Conservation (phyloP, 148 eudicot species). For the Amaranthus hypochondriacus region DNA sequence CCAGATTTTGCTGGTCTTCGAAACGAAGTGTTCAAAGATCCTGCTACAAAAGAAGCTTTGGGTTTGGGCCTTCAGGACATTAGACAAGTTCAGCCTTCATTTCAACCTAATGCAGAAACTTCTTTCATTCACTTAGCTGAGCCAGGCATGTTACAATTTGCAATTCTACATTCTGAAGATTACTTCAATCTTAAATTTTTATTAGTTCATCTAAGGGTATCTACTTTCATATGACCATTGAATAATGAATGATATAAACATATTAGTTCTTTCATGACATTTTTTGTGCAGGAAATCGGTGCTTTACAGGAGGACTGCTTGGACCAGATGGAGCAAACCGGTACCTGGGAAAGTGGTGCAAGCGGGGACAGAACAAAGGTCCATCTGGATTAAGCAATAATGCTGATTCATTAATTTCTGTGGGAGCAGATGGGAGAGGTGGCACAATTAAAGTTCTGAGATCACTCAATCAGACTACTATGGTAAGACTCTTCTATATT, state of each 20-base stretch:
- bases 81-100: conserved; percentile 39
- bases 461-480: conserved; percentile 39
- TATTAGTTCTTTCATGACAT: not conserved
- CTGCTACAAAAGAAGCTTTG: conserved; percentile 34
- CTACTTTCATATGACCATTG: too few species aligned
- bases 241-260: not conserved
- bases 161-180: not conserved
- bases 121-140: conserved; percentile 38
- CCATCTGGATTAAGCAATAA: conserved; percentile 20
- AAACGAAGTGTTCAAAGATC: conserved; percentile 12
- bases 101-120: conserved; percentile 33
- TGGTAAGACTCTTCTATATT: conserved; percentile 33
- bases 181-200: not conserved
- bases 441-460: conserved; percentile 76
- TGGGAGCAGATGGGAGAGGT: conserved; percentile 94
- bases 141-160: conserved; percentile 49
- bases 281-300: conserved; percentile 43
- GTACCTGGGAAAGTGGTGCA: conserved; percentile 96
- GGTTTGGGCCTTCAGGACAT: conserved; percentile 40
- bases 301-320: conserved; percentile 80
- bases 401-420: conserved; percentile 53
- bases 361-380: conserved; percentile 47
- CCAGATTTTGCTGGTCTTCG: conserved; percentile 21
- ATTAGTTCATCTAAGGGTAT: not conserved
- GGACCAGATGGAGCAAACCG: conserved; percentile 82